A percentile compares a stretch with the other conserved stretches of the same genome.
Evolutionary conservation across 345 rosid genomes (phyloP).

Genomic region (Litchi chinensis): DNA sequence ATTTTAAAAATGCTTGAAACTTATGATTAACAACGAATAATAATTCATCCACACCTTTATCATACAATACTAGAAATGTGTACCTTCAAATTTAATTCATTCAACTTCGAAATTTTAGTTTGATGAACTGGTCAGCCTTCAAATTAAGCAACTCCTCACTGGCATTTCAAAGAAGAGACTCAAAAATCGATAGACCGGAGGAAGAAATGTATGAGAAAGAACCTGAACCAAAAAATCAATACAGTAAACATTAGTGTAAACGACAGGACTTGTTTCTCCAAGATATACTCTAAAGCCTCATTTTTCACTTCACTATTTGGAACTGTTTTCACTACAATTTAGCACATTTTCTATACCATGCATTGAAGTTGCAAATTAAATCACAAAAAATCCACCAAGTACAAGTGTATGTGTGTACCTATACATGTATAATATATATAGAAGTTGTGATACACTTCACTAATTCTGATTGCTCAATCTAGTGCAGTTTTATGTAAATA

Average conservation of each 20-base stretch:
- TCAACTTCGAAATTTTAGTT: slow-evolving; percentile 5
- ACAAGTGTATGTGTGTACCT: too few relatives aligned
- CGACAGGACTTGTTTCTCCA: not conserved
- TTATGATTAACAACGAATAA: too few relatives aligned
- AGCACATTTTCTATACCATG: not conserved
- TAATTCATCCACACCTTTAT: too few relatives aligned
- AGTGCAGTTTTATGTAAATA: not conserved
- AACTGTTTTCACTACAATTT: slow-evolving; percentile 1
- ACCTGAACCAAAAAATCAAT: slow-evolving; percentile 8
- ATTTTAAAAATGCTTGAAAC: too few relatives aligned
- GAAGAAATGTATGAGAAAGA: not conserved
- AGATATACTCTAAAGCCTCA: not conserved
- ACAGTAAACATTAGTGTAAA: not conserved
- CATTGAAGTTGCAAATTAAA: not conserved
- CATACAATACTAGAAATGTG: not conserved
- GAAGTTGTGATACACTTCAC: not conserved
- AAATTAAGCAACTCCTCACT: not conserved
- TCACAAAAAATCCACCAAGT: not conserved
- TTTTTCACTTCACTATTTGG: not conserved
- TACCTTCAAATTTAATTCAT: too few relatives aligned
- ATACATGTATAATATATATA: too few relatives aligned
- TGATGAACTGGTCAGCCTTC: not conserved
- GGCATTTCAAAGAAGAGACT: not conserved
- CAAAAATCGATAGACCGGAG: not conserved
- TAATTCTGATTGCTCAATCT: not conserved